Evolutionary conservation across 768 basidiomycete genomes (phyloP).

Genomic region (Tricholomella constricta): DNA sequence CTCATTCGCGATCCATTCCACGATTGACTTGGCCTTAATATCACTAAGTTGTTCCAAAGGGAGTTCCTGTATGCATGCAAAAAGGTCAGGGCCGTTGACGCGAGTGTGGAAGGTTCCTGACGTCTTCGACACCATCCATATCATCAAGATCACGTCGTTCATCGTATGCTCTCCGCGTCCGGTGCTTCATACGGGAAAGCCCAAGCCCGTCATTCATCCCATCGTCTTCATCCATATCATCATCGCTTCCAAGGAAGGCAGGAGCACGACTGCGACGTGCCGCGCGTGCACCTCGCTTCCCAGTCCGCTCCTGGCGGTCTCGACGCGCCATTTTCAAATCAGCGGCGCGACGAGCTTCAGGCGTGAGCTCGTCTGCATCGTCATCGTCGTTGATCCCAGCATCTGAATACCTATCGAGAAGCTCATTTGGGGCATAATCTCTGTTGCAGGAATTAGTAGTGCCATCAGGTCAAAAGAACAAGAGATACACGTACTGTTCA

Average conservation of each 20-base stretch:
- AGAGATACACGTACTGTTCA: slow-evolving; percentile 55
- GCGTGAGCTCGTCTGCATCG: slow-evolving; percentile 67
- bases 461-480: slow-evolving; percentile 8
- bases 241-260: slow-evolving; percentile 83
- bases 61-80: slow-evolving; percentile 66
- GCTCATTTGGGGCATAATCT: slow-evolving; percentile 84
- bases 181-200: slow-evolving; percentile 71
- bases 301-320: slow-evolving; percentile 72
- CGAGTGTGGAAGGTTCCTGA: slow-evolving; percentile 37
- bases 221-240: slow-evolving; percentile 76
- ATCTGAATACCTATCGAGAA: slow-evolving; percentile 86
- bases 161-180: slow-evolving; percentile 91
- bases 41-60: slow-evolving; percentile 95
- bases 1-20: slow-evolving; percentile 96
- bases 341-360: slow-evolving; percentile 72
- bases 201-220: slow-evolving; percentile 68
- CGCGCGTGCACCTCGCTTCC: slow-evolving; percentile 71
- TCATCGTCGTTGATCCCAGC: slow-evolving; percentile 85
- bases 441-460: slow-evolving; percentile 35
- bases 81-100: slow-evolving; percentile 10
- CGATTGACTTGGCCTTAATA: slow-evolving; percentile 96
- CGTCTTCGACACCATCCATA: slow-evolving; percentile 86
- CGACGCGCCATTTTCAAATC: slow-evolving; percentile 88
- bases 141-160: slow-evolving; percentile 91
- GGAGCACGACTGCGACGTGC: slow-evolving; percentile 81